phyloP scores from a whole-genome alignment of 2,329 filamentous ascomycete species.

The Colletotrichum gigasporum region DNA sequence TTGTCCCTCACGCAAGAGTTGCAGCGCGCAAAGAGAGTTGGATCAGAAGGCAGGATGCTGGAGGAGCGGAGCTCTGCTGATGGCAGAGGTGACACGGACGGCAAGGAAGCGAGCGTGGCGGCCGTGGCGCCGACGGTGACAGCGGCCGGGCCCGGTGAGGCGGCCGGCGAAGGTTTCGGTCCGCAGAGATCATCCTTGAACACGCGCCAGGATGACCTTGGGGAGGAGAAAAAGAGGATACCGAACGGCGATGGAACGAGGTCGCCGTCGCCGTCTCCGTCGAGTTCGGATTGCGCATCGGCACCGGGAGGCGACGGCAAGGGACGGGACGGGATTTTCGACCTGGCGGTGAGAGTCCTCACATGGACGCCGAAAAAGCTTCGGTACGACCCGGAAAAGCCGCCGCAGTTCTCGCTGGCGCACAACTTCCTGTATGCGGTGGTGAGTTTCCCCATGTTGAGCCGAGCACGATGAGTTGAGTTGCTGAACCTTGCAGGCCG shows the following conservation, averaged over 20 bases:
- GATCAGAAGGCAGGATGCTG: background rate
- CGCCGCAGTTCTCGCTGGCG: constrained; percentile 73
- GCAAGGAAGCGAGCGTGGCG: background rate
- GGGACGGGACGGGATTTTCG: background rate
- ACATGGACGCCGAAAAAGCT: constrained; percentile 72
- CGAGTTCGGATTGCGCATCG: constrained; percentile 10
- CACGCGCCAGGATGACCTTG: background rate
- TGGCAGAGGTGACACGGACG: constrained; percentile 4
- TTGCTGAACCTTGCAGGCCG: constrained; percentile 47
- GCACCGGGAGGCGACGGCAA: background rate
- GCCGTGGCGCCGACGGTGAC: background rate
- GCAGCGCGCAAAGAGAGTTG: background rate
- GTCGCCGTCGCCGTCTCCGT: background rate
- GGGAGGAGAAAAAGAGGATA: background rate
- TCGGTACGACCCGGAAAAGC: constrained; percentile 72
- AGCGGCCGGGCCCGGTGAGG: background rate
- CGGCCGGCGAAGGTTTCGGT: background rate
- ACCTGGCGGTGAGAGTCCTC: constrained; percentile 38
- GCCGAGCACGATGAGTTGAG: background rate
- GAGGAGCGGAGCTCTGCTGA: constrained; percentile 6
- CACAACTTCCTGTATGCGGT: constrained; percentile 78
- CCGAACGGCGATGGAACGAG: constrained; percentile 7
- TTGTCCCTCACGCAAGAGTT: background rate
- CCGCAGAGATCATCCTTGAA: background rate
- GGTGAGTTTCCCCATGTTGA: constrained; percentile 52